Conservation (phyloP, 371 early-diverging fungal species). For the Rhizopus delemar region DNA sequence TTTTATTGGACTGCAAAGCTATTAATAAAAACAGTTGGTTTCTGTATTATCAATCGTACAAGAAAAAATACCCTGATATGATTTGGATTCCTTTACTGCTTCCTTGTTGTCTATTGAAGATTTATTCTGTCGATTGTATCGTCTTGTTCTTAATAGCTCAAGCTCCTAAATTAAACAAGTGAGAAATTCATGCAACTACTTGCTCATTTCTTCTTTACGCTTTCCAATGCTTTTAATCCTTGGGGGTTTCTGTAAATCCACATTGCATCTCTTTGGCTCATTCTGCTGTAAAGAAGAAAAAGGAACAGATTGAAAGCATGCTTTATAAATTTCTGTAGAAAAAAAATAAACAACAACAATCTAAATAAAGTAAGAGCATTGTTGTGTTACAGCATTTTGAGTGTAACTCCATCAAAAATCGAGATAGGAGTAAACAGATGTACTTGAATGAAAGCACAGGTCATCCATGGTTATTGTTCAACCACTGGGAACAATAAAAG, state of each 20-base stretch:
- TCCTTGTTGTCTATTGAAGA: neutral
- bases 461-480: too few relatives aligned
- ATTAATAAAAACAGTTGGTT: neutral
- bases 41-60: neutral
- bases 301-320: neutral
- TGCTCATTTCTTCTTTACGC: constrained; percentile 4
- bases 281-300: neutral
- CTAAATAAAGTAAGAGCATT: too few relatives aligned
- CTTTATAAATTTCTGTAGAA: neutral
- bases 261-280: constrained; percentile 17
- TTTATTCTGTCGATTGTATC: neutral
- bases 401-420: too few relatives aligned
- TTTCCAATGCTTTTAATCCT: constrained; percentile 20
- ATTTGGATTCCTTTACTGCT: too few relatives aligned
- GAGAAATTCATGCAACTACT: neutral
- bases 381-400: too few relatives aligned
- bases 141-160: constrained; percentile 15
- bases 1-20: too few relatives aligned
- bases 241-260: constrained; percentile 28
- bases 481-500: too few relatives aligned
- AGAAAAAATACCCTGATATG: neutral
- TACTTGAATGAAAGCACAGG: too few relatives aligned
- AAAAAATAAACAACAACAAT: neutral
- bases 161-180: constrained; percentile 15
- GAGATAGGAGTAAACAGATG: too few relatives aligned